A percentile compares a stretch with the other conserved stretches of the same genome.
Conservation (phyloP, 306 rosid species). For the Castanopsis chinensis region DNA sequence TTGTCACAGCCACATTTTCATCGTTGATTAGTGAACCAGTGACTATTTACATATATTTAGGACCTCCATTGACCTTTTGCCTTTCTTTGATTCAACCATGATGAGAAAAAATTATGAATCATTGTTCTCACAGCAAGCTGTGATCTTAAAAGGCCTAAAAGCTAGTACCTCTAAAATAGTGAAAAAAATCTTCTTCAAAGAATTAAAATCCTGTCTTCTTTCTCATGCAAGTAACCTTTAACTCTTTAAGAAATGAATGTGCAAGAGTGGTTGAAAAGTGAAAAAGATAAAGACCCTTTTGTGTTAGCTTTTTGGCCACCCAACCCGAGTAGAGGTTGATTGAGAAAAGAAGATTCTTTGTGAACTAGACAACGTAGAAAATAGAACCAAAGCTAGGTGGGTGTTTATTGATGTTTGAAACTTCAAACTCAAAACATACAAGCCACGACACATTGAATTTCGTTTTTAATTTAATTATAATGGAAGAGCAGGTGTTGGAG, state of each 20-base stretch:
- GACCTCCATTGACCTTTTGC: slow-evolving; percentile 1
- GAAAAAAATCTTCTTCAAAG: not conserved
- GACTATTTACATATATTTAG: not conserved
- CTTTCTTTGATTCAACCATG: not conserved
- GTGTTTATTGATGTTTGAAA: not conserved
- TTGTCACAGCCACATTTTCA: not conserved
- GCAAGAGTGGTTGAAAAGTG: slow-evolving; percentile 37
- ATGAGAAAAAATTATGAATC: not conserved
- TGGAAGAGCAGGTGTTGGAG: slow-evolving; percentile 24
- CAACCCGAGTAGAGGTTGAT: slow-evolving; percentile 27
- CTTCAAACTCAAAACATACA: slow-evolving; percentile 19
- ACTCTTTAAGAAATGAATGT: slow-evolving; percentile 18
- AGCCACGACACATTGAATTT: slow-evolving; percentile 21
- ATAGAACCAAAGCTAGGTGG: slow-evolving; percentile 27
- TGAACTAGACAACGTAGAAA: slow-evolving; percentile 32
- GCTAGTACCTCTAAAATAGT: not conserved
- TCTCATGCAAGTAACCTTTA: slow-evolving; percentile 5
- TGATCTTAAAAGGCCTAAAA: not conserved
- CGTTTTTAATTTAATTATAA: slow-evolving; percentile 1
- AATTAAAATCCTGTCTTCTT: not conserved
- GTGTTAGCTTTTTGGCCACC: slow-evolving; percentile 17
- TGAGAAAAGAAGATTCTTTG: slow-evolving; percentile 32
- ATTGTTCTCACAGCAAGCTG: not conserved
- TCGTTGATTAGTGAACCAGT: not conserved
- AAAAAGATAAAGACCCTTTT: slow-evolving; percentile 28